These are phyloP conservation scores for Hirsutella minnesotensis DNA, from an alignment of 2,329 filamentous ascomycete genomes.

Conservation along the genomic window DNA sequence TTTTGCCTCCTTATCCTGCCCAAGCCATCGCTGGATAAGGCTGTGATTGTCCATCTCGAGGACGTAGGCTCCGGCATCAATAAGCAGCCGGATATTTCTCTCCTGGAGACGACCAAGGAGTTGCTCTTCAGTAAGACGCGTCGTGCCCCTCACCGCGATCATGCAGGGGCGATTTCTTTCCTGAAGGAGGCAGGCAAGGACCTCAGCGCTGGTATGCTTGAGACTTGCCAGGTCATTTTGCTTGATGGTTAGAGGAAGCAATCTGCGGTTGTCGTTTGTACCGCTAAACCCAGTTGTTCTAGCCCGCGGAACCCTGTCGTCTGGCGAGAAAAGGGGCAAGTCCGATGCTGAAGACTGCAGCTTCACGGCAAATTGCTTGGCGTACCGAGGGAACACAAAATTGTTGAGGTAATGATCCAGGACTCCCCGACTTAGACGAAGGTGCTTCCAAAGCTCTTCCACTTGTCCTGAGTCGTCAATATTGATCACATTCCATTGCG, in stretches of 20 bases:
- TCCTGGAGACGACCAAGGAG: slow-evolving; percentile 30
- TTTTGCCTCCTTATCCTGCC: slow-evolving; percentile 26
- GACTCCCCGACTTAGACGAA: slow-evolving; percentile 35
- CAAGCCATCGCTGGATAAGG: slow-evolving; percentile 39
- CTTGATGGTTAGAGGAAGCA: slow-evolving; percentile 48
- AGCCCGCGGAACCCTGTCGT: neutral
- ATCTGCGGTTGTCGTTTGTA: slow-evolving; percentile 51
- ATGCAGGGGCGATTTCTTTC: slow-evolving; percentile 35
- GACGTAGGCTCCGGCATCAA: slow-evolving; percentile 54
- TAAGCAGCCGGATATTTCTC: slow-evolving; percentile 36
- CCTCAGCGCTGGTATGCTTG: slow-evolving; percentile 50
- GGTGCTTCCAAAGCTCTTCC: slow-evolving; percentile 32
- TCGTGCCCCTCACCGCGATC: slow-evolving; percentile 10
- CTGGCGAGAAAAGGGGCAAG: slow-evolving; percentile 36
- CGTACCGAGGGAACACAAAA: slow-evolving; percentile 53
- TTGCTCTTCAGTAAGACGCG: slow-evolving; percentile 15
- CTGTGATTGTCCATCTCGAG: slow-evolving; percentile 45
- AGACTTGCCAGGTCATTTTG: slow-evolving; percentile 48
- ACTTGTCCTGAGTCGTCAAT: slow-evolving; percentile 42
- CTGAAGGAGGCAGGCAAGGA: slow-evolving; percentile 26
- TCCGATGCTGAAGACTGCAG: slow-evolving; percentile 59
- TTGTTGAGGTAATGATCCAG: slow-evolving; percentile 51
- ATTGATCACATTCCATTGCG: slow-evolving; percentile 46
- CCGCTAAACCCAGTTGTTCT: slow-evolving; percentile 58
- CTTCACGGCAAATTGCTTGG: slow-evolving; percentile 52